These are phyloP conservation scores for Arthroderma sp. DNA, from an alignment of 2,329 filamentous ascomycete species.

Conservation along the genomic window DNA sequence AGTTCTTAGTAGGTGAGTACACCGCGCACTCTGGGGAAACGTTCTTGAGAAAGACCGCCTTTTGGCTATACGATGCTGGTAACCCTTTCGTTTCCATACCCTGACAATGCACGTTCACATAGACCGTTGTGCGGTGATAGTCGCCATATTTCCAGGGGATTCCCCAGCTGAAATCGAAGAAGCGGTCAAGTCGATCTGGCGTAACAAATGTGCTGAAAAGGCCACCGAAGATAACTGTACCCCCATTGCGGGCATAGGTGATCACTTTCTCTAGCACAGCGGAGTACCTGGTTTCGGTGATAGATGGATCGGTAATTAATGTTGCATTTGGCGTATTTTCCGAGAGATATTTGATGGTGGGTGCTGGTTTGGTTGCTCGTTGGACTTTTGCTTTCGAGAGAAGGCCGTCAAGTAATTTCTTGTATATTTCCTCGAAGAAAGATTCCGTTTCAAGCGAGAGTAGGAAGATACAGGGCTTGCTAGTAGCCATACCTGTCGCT, in stretches of 20 bases:
- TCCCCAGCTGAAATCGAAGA: background rate
- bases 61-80: background rate
- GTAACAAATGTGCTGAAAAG: background rate
- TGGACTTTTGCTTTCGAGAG: background rate
- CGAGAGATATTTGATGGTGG: background rate
- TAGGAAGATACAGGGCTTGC: background rate
- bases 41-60: background rate
- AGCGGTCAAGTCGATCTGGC: background rate
- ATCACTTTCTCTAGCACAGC: background rate
- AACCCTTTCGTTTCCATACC: background rate
- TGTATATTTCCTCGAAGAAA: background rate
- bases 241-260: background rate
- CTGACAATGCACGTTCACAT: background rate
- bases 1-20: background rate
- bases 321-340: background rate
- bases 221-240: background rate
- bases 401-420: background rate
- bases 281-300: background rate
- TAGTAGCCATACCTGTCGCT: background rate
- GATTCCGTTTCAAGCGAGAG: background rate
- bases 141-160: background rate
- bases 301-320: background rate
- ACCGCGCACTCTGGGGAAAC: background rate
- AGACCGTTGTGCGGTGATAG: background rate
- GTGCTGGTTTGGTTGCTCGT: background rate